phyloP scores from a whole-genome alignment of 345 rosid species.

The Lagerstroemia speciosa region DNA sequence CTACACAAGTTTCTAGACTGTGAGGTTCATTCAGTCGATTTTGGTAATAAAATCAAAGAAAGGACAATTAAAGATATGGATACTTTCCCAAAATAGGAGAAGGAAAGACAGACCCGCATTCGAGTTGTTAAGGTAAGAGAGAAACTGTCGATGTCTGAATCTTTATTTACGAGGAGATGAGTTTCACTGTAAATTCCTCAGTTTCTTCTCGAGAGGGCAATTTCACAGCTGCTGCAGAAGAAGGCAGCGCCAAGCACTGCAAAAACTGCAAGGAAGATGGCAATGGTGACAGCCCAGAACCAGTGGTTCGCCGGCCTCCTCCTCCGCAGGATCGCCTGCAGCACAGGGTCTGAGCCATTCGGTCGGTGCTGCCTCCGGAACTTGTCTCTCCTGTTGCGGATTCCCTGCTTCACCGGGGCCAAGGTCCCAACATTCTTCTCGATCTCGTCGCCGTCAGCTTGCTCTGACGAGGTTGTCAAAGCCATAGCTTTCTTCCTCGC shows the following conservation, averaged over 20 bases:
- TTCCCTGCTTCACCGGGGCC: conserved; percentile 29
- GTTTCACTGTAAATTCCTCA: background rate
- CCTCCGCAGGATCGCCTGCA: conserved; percentile 64
- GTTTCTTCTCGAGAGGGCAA: background rate
- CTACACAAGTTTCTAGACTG: no score
- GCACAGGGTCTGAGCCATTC: conserved; percentile 48
- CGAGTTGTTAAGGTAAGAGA: background rate
- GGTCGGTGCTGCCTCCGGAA: conserved; percentile 28
- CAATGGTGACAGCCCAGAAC: conserved; percentile 59
- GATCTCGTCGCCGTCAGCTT: conserved; percentile 21
- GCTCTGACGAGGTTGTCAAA: conserved; percentile 16
- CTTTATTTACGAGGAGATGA: no score
- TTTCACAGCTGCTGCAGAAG: background rate
- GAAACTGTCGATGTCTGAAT: no score
- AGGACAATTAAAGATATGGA: no score
- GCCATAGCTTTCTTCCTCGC: conserved; percentile 59
- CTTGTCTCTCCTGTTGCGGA: conserved; percentile 1
- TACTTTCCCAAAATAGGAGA: background rate
- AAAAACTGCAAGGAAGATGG: conserved; percentile 29
- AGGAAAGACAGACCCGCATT: background rate
- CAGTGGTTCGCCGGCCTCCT: conserved; percentile 64
- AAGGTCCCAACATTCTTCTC: background rate
- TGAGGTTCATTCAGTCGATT: no score
- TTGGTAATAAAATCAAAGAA: no score
- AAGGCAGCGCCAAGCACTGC: background rate